Conservation (phyloP, 345 rosid genomes). For the Trapa incisa region DNA sequence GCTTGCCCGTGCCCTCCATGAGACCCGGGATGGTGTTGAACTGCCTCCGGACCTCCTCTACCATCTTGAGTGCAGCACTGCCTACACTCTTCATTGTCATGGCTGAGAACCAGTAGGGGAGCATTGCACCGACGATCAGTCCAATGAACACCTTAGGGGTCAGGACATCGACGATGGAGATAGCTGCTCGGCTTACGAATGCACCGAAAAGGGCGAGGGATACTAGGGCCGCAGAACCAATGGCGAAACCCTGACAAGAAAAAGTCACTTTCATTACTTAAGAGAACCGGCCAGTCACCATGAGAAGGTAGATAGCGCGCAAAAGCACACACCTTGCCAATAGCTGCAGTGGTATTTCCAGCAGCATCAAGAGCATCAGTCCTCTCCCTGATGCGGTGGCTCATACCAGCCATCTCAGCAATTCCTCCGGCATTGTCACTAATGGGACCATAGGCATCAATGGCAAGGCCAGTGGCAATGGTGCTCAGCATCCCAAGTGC, state of each 20-base stretch:
- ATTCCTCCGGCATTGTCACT: constrained; percentile 81
- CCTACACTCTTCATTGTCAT: constrained; percentile 50
- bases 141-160: too few species aligned
- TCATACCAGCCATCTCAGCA: constrained; percentile 89
- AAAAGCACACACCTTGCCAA: constrained; percentile 43
- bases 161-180: too few species aligned
- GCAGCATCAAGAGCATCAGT: constrained; percentile 20
- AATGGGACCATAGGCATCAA: constrained; percentile 28
- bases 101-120: too few species aligned
- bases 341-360: constrained; percentile 82
- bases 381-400: constrained; percentile 66
- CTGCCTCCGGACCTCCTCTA: constrained; percentile 91
- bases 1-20: constrained; percentile 82
- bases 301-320: constrained; percentile 7
- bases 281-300: not conserved
- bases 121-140: too few species aligned
- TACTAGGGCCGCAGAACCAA: too few species aligned
- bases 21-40: constrained; percentile 20
- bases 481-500: not conserved
- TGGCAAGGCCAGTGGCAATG: constrained; percentile 19
- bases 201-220: too few species aligned
- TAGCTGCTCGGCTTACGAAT: too few species aligned
- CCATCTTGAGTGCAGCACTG: constrained; percentile 92
- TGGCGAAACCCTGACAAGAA: constrained; percentile 10
- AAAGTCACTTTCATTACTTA: not conserved